A percentile compares a stretch with the other conserved stretches of the same genome.
Conservation (phyloP, 1,139 yeast genomes). For the Suhomyces maxii region DNA sequence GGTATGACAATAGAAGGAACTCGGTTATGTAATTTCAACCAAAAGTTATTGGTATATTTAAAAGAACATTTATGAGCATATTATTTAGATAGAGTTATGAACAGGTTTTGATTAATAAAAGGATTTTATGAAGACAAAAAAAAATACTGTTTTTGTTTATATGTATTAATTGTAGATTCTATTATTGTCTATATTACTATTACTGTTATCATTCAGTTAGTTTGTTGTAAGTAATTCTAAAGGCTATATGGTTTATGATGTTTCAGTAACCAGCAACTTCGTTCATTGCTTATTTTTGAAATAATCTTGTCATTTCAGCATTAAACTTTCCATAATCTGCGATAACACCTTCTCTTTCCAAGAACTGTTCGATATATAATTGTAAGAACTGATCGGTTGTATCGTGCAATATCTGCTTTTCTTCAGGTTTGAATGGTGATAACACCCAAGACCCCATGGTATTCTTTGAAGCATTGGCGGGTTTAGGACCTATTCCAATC, state of each 20-base stretch:
- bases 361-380: constrained; percentile 11
- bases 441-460: constrained; percentile 46
- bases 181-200: too few relatives aligned
- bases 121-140: too few relatives aligned
- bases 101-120: too few relatives aligned
- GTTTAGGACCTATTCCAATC: constrained; percentile 49
- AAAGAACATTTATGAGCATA: too few relatives aligned
- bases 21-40: background rate
- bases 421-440: constrained; percentile 24
- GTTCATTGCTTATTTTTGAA: background rate
- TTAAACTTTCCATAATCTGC: constrained; percentile 15
- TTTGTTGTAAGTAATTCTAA: too few relatives aligned
- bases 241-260: too few relatives aligned
- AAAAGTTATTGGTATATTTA: too few relatives aligned
- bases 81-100: too few relatives aligned
- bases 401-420: constrained; percentile 5
- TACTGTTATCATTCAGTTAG: too few relatives aligned
- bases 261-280: background rate
- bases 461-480: constrained; percentile 31
- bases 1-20: background rate
- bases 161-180: too few relatives aligned
- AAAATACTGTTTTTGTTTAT: too few relatives aligned
- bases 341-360: constrained; percentile 10
- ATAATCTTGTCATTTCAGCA: constrained; percentile 13
- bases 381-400: constrained; percentile 3